Base-by-base conservation (phyloP, 768 basidiomycete genomes). In the Xerocomellus chrysenteron region DNA sequence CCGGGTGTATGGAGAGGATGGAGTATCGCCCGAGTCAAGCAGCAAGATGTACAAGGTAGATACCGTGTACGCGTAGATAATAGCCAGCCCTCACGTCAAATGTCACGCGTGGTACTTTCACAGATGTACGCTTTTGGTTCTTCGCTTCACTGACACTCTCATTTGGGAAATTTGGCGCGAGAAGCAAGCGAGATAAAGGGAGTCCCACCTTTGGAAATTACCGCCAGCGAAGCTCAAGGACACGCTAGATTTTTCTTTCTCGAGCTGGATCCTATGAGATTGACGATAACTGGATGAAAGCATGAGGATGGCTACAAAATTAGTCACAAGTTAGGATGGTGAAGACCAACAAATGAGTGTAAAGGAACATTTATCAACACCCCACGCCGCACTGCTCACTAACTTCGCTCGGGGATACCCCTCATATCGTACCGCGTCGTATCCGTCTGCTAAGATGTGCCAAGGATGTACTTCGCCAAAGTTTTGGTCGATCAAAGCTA, bases 41-140 rank as follows among this genome's bases (percentile, higher is more conserved):
- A 78, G 80, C 19, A 79, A 78, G 60, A 92, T 93, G 90, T 91
- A 89, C 75, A 76, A 78, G 64, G 75, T 86, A 47, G 77, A 82
- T n/a, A 84, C 75, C 61, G 74, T 89, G 50, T 87, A 90, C 66
- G 63, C 69, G 16, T 69, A 62, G 64, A 39, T 30, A 14, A 17
- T 14, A 7, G n/a, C 30, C 2, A n/a, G 19, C 6, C 28, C 5
- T 7, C 5, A 28, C 28, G 28, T 16, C 36, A 42, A 35, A 16
- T 50, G 44, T 21, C n/a, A 37, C 16, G 17, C 11, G 16, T 17
- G 24, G 3, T 12, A 12, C 21, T 44, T 5, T 30, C 16, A 30
- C 21, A 28, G 6, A 28, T 10, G 19, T 39, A 36, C 46, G 6
- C 14, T 55, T 55, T 40, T 21, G 39, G 37, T 24, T 14, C n/a